phyloP scores from a whole-genome alignment of 2,329 filamentous ascomycete genomes.

The Neofusicoccum kwambonambiense region DNA sequence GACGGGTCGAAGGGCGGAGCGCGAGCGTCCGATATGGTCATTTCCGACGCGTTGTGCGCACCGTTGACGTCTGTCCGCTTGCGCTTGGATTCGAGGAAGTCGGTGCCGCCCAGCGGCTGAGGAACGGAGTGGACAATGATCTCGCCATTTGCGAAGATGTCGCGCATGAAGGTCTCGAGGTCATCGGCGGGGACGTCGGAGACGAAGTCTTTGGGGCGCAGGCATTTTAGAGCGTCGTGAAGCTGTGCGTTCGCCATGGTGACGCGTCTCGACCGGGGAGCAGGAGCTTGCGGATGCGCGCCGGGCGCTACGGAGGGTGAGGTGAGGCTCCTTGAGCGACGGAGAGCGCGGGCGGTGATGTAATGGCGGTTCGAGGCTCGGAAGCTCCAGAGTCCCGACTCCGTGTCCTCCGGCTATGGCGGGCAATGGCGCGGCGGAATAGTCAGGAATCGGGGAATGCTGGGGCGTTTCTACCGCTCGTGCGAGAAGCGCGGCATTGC shows the following conservation, averaged over 20 bases:
- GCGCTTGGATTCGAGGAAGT: constrained; percentile 49
- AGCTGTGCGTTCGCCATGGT: constrained; percentile 26
- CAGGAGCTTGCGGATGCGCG: not conserved
- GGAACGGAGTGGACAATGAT: constrained; percentile 76
- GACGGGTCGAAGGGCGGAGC: constrained; percentile 50
- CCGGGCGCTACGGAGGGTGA: not conserved
- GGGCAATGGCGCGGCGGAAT: not conserved
- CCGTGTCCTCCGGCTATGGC: constrained; percentile 8
- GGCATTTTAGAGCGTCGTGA: constrained; percentile 45
- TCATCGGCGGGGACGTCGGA: constrained; percentile 44
- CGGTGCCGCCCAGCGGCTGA: constrained; percentile 48
- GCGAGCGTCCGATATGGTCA: constrained; percentile 53
- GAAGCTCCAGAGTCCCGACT: not conserved
- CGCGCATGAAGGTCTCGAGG: constrained; percentile 40
- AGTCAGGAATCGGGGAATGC: not conserved
- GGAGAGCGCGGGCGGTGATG: not conserved
- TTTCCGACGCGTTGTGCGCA: constrained; percentile 50
- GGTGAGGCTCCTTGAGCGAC: not conserved
- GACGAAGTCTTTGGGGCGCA: constrained; percentile 44
- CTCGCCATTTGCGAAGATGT: constrained; percentile 57
- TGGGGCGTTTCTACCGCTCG: constrained; percentile 1
- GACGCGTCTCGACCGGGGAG: not conserved
- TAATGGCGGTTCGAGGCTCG: constrained; percentile 2
- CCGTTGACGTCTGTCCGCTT: constrained; percentile 58
- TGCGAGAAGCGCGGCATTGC: constrained; percentile 3